Percentiles rank a stretch among this genome's conserved stretches.
phyloP scores from a whole-genome alignment of 2,329 filamentous ascomycete genomes.

The Nothophoma quercina region DNA sequence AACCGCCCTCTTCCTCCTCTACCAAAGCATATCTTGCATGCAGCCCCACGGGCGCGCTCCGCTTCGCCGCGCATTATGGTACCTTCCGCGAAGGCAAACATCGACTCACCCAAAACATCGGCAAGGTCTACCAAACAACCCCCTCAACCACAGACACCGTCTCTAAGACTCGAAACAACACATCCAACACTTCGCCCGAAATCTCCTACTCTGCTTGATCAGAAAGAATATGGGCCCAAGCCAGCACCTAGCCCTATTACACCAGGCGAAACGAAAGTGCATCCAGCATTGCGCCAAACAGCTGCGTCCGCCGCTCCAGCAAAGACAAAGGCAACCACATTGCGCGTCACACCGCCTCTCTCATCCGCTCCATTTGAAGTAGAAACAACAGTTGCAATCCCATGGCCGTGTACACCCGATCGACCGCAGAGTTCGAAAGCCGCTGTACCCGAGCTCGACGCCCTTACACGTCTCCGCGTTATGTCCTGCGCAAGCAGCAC shows the following conservation, averaged over 20 bases:
- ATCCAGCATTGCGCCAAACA: constrained; percentile 25
- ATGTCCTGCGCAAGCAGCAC: constrained; percentile 26
- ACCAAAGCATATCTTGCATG: constrained; percentile 19
- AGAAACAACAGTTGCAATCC: constrained; percentile 15
- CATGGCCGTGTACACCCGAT: constrained; percentile 23
- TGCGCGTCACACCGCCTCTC: constrained; percentile 11
- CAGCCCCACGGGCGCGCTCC: constrained; percentile 25
- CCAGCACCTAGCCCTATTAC: constrained; percentile 6
- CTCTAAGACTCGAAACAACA: constrained; percentile 18
- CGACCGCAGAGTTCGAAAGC: constrained; percentile 13
- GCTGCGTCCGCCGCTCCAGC: constrained; percentile 1
- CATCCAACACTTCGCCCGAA: constrained; percentile 25
- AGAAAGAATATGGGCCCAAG: constrained; percentile 16
- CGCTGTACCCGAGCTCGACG: neutral
- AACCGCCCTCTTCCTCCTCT: constrained; percentile 37
- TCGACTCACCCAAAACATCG: constrained; percentile 8
- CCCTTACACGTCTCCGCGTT: constrained; percentile 6
- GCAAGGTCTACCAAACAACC: constrained; percentile 6
- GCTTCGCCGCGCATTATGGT: constrained; percentile 25
- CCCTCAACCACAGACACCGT: constrained; percentile 9
- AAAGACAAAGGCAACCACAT: neutral
- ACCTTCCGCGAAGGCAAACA: neutral
- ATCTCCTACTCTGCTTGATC: constrained; percentile 18
- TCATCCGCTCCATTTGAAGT: constrained; percentile 11
- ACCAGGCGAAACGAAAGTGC: constrained; percentile 17